Evolutionary conservation across 2,329 filamentous ascomycete genomes (phyloP).

Genomic region (Leptographium lundbergii): DNA sequence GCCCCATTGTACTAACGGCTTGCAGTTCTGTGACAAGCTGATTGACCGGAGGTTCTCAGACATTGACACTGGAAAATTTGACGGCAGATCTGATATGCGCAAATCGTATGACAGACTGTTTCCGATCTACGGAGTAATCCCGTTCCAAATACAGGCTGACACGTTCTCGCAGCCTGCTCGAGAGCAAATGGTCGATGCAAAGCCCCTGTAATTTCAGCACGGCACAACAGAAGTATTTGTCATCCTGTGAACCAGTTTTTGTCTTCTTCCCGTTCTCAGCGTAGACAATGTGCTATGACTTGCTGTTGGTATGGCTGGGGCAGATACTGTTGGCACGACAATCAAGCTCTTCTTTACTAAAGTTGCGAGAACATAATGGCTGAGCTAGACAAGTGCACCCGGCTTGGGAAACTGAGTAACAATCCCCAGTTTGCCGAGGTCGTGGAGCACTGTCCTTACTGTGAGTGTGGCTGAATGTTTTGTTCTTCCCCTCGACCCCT

Average conservation of each 20-base stretch:
- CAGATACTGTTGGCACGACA: background rate
- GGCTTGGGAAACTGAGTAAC: constrained; percentile 7
- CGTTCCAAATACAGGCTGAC: too few species aligned
- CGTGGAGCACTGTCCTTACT: constrained; percentile 20
- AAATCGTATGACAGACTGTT: background rate
- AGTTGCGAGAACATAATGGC: background rate
- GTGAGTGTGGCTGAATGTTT: background rate
- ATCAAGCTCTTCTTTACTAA: background rate
- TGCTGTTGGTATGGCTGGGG: background rate
- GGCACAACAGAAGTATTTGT: background rate
- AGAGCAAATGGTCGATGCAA: background rate
- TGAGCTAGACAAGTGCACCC: constrained; percentile 6
- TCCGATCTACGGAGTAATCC: too few species aligned
- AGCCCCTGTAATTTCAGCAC: background rate
- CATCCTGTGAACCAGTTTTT: background rate
- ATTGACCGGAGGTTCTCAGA: background rate
- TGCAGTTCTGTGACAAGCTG: background rate
- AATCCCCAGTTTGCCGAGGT: constrained; percentile 24
- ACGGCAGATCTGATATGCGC: background rate
- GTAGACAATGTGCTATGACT: background rate
- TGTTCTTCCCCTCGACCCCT: too few species aligned
- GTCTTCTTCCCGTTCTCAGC: background rate
- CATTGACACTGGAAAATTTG: background rate
- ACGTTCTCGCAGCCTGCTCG: background rate
- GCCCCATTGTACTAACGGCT: background rate